Evolutionary conservation across 2,329 filamentous ascomycete genomes (phyloP), one percentile per base, ranked within the genome.

Genomic region (Beauveria scarabaeidicola): DNA sequence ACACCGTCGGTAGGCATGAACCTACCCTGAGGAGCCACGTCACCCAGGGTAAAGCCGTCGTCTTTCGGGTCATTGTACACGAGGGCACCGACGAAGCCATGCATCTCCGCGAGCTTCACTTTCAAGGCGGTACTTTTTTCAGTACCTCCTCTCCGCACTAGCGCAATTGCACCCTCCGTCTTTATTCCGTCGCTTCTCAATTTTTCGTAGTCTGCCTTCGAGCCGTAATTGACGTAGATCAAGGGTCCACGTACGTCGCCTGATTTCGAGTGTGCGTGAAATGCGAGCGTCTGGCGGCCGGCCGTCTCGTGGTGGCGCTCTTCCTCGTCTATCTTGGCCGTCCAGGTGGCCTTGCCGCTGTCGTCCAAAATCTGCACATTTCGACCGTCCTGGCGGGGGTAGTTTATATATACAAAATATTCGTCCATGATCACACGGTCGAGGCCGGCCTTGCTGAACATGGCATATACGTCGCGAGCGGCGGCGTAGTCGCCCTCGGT

Each of bases 181-280:
- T 88, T 80, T 62, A 97, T 81, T 0, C 87, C 89, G 63, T 82
- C 82, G 58, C 91, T 85, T 61, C 81, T 77, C 29, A 99, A 76
- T 58, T 74, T 76, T 69, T 88, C 80, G 70, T 95, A 97, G 70
- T 99, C 94, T 47, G 90, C 85, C 54, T 85, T 82, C 47, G 90
- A 88, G 13, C 94, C 95, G 68, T 92, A 96, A 73, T 97, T 97
- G 57, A 88, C 93, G 71, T 96, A 99, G 1, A 99, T 83, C 48
- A 97, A 73, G 21, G 89, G 92, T 0, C 94, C 94, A 27, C 83
- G 89, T 41, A 93, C 91, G 67, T 94, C 89, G 47, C 92, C 94
- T 0, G 88, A 82, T 69, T 89, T 91, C 19, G 92, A 96, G 70
- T 94, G 86, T 1, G 90, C 94, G 70, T 97, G 93, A 69, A 96